phyloP scores from a whole-genome alignment of 352 stramenopile species.

The Globisporangium radiosum region DNA sequence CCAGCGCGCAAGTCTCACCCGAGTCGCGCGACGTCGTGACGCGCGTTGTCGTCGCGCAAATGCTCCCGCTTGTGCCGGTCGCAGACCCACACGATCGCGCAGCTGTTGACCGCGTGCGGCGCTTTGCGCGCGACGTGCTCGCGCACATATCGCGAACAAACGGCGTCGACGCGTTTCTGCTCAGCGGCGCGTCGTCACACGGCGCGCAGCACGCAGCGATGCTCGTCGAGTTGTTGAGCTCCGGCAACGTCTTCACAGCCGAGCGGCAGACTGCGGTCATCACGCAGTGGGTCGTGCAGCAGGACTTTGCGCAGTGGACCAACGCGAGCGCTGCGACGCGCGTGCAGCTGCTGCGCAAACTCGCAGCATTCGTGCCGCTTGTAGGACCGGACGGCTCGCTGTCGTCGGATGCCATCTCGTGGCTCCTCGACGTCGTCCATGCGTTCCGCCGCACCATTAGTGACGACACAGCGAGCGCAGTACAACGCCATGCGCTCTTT shows the following conservation, averaged over 20 bases:
- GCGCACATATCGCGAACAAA: conserved; percentile 7
- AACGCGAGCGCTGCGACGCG: background rate
- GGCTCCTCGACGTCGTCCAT: conserved; percentile 12
- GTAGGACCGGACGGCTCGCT: background rate
- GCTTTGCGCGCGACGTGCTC: conserved; percentile 7
- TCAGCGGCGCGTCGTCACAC: background rate
- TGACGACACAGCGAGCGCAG: background rate
- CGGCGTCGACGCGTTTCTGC: conserved; percentile 8
- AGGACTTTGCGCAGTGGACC: conserved; percentile 15
- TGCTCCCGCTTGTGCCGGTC: conserved; percentile 5
- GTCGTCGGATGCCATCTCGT: conserved; percentile 8
- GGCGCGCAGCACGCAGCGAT: conserved; percentile 5
- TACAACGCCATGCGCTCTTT: conserved; percentile 9
- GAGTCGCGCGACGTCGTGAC: conserved; percentile 10
- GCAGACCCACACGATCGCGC: background rate
- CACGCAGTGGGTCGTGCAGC: conserved; percentile 13
- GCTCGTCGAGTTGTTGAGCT: conserved; percentile 9
- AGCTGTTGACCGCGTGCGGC: background rate
- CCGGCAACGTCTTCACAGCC: conserved; percentile 1
- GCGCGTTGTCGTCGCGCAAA: conserved; percentile 1
- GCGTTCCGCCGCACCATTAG: conserved; percentile 5
- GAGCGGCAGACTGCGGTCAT: conserved; percentile 9
- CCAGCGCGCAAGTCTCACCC: background rate
- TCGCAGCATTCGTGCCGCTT: conserved; percentile 7
- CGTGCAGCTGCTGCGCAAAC: conserved; percentile 6